Conservation (phyloP, 371 early-diverging fungal genomes). For the Mortierella sp. region DNA sequence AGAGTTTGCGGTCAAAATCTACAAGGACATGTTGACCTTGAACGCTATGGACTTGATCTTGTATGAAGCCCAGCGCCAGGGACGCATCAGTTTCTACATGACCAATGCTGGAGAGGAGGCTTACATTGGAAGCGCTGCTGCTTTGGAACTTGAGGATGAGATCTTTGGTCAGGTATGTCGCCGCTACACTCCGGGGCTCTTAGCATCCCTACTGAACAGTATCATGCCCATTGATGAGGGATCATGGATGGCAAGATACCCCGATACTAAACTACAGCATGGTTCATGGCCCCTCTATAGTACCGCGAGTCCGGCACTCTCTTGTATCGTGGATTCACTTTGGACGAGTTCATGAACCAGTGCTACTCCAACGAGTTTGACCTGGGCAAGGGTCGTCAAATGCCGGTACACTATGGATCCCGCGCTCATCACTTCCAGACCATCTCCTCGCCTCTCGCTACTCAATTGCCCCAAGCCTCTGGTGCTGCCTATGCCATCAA, state of each 20-base stretch:
- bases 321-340: slow-evolving; percentile 92
- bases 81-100: slow-evolving; percentile 98
- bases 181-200: too few species aligned
- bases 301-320: slow-evolving; percentile 96
- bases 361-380: slow-evolving; percentile 93
- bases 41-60: slow-evolving; percentile 93
- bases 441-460: slow-evolving; percentile 96
- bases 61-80: slow-evolving; percentile 98
- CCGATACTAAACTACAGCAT: neutral
- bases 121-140: slow-evolving; percentile 91
- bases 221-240: too few species aligned
- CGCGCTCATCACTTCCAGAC: slow-evolving; percentile 91
- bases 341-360: slow-evolving; percentile 96
- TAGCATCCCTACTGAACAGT: too few species aligned
- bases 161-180: slow-evolving; percentile 95
- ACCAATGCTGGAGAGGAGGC: slow-evolving; percentile 98
- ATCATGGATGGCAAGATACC: too few species aligned
- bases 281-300: slow-evolving; percentile 48
- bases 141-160: slow-evolving; percentile 84
- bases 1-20: slow-evolving; percentile 81
- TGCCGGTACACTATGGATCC: slow-evolving; percentile 98
- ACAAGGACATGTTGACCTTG: slow-evolving; percentile 90
- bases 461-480: slow-evolving; percentile 98
- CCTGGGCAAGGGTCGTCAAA: slow-evolving; percentile 96
- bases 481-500: slow-evolving; percentile 98